These are phyloP conservation scores for Penicillium thymicola DNA, from an alignment of 2,329 filamentous ascomycete species.

Conservation along the genomic window DNA sequence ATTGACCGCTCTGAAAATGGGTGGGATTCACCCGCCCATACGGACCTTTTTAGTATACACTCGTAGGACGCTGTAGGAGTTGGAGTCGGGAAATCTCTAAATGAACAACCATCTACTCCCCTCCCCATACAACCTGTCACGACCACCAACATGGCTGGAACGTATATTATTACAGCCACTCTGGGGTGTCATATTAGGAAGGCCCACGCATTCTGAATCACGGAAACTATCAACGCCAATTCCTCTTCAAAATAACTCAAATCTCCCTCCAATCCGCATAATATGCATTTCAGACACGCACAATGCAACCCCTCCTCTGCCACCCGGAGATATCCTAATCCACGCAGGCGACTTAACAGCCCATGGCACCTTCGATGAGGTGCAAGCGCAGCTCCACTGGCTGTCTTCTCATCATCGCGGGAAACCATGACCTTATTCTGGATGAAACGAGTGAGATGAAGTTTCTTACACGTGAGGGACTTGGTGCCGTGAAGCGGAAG, in stretches of 20 bases:
- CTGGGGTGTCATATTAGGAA: not conserved
- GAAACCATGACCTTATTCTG: slow-evolving; percentile 45
- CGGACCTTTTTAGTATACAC: too few species aligned
- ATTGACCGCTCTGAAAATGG: too few species aligned
- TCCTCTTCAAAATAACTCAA: not conserved
- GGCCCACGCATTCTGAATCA: not conserved
- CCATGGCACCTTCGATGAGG: slow-evolving; percentile 43
- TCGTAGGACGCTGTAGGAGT: not conserved
- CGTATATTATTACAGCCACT: not conserved
- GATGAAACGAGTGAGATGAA: slow-evolving; percentile 9
- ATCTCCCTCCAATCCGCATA: slow-evolving; percentile 1
- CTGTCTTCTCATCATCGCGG: slow-evolving; percentile 44
- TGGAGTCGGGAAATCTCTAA: not conserved
- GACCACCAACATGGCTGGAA: slow-evolving; percentile 1
- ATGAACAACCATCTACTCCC: slow-evolving; percentile 8
- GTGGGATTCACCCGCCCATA: too few species aligned
- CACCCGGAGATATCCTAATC: slow-evolving; percentile 46
- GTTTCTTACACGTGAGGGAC: slow-evolving; percentile 12
- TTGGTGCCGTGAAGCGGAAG: not conserved
- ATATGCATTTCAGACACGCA: slow-evolving; percentile 48
- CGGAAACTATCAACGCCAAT: not conserved
- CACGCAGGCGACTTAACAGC: slow-evolving; percentile 51
- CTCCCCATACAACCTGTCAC: not conserved
- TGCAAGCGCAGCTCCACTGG: slow-evolving; percentile 45
- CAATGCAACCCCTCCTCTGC: slow-evolving; percentile 37